Conservation (phyloP, 1,284 basidiomycete genomes). For the Ceratobasidium sp. region DNA sequence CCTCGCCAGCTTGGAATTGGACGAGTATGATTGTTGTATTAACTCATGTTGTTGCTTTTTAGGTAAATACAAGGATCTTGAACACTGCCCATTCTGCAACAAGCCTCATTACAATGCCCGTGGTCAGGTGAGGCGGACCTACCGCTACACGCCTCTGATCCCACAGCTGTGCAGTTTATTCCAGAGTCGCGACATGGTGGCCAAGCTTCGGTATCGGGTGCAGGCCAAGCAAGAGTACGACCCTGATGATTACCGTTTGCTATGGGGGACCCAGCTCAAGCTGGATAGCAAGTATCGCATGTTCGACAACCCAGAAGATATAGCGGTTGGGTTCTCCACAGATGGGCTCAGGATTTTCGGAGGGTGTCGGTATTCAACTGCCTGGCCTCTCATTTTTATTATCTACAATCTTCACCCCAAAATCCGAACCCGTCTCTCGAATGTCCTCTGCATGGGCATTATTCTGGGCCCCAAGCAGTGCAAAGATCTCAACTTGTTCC, state of each 20-base stretch:
- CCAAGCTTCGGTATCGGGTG: slow-evolving; percentile 51
- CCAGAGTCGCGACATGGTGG: no score
- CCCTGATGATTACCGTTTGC: slow-evolving; percentile 30
- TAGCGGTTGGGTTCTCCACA: slow-evolving; percentile 54
- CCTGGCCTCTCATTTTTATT: slow-evolving; percentile 48
- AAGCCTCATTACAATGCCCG: slow-evolving; percentile 28
- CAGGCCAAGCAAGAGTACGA: slow-evolving; percentile 44
- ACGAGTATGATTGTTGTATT: no score
- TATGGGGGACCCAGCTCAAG: slow-evolving; percentile 5
- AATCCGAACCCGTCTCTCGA: slow-evolving; percentile 28
- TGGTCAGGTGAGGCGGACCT: slow-evolving; percentile 17
- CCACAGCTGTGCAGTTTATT: slow-evolving; percentile 38
- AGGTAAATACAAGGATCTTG: no score
- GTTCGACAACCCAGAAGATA: slow-evolving; percentile 53
- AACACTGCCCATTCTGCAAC: slow-evolving; percentile 45
- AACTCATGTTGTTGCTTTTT: no score
- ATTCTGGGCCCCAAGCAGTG: slow-evolving; percentile 45
- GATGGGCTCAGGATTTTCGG: slow-evolving; percentile 60
- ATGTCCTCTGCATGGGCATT: slow-evolving; percentile 46
- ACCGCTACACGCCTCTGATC: slow-evolving; percentile 46
- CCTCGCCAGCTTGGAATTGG: no score
- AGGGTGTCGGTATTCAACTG: slow-evolving; percentile 52
- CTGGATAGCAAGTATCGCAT: slow-evolving; percentile 47
- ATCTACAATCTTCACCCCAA: no score
- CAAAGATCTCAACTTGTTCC: slow-evolving; percentile 47